A percentile compares a stretch with the other conserved stretches of the same genome.
These are phyloP conservation scores for Oryza longistaminata DNA, from an alignment of 176 grass and related monocot species.

Conservation along the genomic window DNA sequence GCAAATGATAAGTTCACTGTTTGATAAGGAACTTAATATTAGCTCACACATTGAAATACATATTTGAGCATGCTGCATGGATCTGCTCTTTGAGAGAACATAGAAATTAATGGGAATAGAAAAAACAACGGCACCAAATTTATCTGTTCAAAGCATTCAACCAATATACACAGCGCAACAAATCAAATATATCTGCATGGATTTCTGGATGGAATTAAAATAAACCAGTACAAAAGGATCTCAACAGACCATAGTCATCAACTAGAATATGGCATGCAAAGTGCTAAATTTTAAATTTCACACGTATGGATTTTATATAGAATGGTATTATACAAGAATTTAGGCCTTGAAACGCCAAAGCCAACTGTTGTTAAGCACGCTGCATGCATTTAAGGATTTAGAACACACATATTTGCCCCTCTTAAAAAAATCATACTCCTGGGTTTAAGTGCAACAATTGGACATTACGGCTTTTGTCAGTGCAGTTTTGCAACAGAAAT, in stretches of 20 bases:
- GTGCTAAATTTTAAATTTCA: neutral
- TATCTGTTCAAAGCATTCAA: neutral
- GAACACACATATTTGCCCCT: neutral
- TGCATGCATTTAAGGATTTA: neutral
- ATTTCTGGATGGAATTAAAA: neutral
- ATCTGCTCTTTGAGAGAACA: neutral
- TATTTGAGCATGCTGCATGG: too few relatives aligned
- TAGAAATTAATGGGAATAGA: neutral
- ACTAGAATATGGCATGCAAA: neutral
- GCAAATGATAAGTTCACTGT: neutral
- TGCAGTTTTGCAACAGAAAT: neutral
- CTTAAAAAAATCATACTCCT: neutral
- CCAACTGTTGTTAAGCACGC: neutral
- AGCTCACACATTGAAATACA: neutral
- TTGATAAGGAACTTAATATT: constrained; percentile 9
- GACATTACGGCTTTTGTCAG: neutral
- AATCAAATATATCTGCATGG: neutral
- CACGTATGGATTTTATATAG: neutral
- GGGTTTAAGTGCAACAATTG: neutral
- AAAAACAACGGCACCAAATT: neutral
- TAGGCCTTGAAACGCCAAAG: neutral
- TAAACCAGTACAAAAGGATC: neutral
- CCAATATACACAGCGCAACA: neutral
- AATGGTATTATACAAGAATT: neutral
- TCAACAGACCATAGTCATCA: neutral